These are phyloP conservation scores for Colletotrichum cordylinicola DNA, from an alignment of 2,329 filamentous ascomycete genomes.

Conservation along the genomic window DNA sequence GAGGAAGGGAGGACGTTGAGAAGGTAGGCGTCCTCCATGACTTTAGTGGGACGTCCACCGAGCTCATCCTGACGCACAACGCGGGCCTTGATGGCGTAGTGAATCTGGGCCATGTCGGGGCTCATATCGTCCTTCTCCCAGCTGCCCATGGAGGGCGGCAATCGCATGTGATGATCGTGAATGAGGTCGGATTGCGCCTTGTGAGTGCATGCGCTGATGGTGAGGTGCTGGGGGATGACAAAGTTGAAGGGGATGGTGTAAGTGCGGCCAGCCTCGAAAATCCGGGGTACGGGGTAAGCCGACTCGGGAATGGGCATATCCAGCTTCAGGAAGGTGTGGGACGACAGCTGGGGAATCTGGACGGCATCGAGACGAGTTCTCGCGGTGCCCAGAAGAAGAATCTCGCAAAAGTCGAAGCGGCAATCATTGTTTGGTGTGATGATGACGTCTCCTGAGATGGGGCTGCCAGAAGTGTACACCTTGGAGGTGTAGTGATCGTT, in stretches of 20 bases:
- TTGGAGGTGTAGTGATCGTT: constrained; percentile 60
- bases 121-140: constrained; percentile 62
- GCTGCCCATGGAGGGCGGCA: constrained; percentile 57
- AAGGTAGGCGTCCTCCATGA: constrained; percentile 47
- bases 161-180: constrained; percentile 55
- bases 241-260: constrained; percentile 65
- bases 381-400: constrained; percentile 56
- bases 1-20: constrained; percentile 59
- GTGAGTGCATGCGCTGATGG: constrained; percentile 62
- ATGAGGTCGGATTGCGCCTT: constrained; percentile 47
- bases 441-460: constrained; percentile 53
- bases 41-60: constrained; percentile 29
- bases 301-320: constrained; percentile 58
- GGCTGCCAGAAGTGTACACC: constrained; percentile 61
- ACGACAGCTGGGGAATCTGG: constrained; percentile 51
- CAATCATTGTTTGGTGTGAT: constrained; percentile 52
- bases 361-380: constrained; percentile 58
- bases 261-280: constrained; percentile 53
- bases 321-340: constrained; percentile 61
- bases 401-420: constrained; percentile 56
- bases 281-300: constrained; percentile 49
- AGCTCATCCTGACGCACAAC: constrained; percentile 38
- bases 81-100: constrained; percentile 58
- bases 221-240: constrained; percentile 63
- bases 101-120: constrained; percentile 59